phyloP scores from a whole-genome alignment of 805 yeast genomes.

The Candida boleticola region DNA sequence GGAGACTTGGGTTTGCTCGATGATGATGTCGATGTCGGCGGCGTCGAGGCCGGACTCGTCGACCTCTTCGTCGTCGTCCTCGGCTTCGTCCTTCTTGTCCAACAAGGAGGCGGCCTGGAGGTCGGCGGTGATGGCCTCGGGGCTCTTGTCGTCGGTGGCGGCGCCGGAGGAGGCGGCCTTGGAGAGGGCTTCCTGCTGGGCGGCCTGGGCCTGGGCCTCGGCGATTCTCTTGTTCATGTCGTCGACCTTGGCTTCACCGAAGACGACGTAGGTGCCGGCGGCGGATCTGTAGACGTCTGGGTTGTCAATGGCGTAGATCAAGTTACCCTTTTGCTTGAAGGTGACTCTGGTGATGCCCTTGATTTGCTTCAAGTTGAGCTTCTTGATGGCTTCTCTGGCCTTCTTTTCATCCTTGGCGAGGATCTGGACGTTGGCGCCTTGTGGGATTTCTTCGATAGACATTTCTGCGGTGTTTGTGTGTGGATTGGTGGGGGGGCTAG shows the following conservation, averaged over 20 bases:
- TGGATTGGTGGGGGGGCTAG: not conserved
- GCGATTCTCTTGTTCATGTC: slow-evolving; percentile 87
- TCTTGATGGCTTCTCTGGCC: slow-evolving; percentile 86
- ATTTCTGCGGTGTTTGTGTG: slow-evolving; percentile 15
- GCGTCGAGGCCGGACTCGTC: slow-evolving; percentile 83
- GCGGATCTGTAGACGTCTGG: slow-evolving; percentile 95
- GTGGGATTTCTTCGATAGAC: slow-evolving; percentile 65
- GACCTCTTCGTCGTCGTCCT: slow-evolving; percentile 67
- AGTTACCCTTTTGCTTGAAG: slow-evolving; percentile 89
- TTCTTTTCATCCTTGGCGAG: slow-evolving; percentile 90
- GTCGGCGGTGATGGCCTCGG: slow-evolving; percentile 80
- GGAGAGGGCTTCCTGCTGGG: slow-evolving; percentile 45
- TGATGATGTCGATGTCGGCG: slow-evolving; percentile 80
- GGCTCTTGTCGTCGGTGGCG: slow-evolving; percentile 53
- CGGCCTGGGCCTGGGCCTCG: slow-evolving; percentile 78
- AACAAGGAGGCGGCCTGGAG: slow-evolving; percentile 63
- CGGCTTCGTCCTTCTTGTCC: slow-evolving; percentile 47
- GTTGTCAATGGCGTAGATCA: slow-evolving; percentile 82
- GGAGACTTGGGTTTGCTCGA: slow-evolving; percentile 88
- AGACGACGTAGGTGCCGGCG: slow-evolving; percentile 93
- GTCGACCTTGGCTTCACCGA: slow-evolving; percentile 97
- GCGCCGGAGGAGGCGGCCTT: slow-evolving; percentile 41
- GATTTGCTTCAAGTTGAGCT: slow-evolving; percentile 85
- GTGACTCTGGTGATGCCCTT: slow-evolving; percentile 94
- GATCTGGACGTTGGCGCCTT: slow-evolving; percentile 79